phyloP scores from a whole-genome alignment of 345 rosid genomes.

The Turnera subulata region DNA sequence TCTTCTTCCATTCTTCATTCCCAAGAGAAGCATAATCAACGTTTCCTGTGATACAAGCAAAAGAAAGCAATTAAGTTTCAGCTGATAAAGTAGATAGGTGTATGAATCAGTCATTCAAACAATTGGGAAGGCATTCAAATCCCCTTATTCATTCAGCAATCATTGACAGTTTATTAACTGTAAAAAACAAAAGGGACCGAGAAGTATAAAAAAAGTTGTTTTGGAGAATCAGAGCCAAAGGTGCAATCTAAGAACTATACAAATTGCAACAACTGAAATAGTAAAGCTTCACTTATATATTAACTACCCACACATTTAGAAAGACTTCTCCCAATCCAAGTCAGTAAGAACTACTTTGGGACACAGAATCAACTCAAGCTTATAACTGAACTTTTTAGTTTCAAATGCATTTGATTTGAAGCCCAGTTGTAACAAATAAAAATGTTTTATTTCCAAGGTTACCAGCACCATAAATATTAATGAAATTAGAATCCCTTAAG shows the following conservation, averaged over 20 bases:
- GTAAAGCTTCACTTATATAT: no score
- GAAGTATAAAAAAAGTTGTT: not conserved
- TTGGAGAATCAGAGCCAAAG: no score
- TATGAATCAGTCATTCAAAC: not conserved
- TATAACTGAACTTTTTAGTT: no score
- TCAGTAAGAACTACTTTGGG: not conserved
- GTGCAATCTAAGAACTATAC: no score
- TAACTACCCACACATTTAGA: no score
- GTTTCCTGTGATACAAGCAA: constrained; percentile 33
- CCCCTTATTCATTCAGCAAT: not conserved
- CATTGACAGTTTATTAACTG: not conserved
- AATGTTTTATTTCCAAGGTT: no score
- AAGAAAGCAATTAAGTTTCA: constrained; percentile 8
- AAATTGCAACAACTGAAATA: no score
- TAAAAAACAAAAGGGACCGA: not conserved
- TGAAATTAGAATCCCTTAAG: no score
- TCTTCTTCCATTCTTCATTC: constrained; percentile 70
- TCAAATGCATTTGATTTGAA: no score
- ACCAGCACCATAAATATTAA: no score
- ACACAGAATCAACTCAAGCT: not conserved
- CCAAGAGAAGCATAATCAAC: constrained; percentile 41
- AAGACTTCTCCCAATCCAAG: not conserved
- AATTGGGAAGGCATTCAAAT: not conserved
- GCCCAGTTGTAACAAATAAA: no score
- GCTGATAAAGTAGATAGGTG: not conserved